A percentile compares a stretch with the other conserved stretches of the same genome.
Conservation (phyloP, 2,329 filamentous ascomycete species). For the Tolypocladium ophioglossoides region DNA sequence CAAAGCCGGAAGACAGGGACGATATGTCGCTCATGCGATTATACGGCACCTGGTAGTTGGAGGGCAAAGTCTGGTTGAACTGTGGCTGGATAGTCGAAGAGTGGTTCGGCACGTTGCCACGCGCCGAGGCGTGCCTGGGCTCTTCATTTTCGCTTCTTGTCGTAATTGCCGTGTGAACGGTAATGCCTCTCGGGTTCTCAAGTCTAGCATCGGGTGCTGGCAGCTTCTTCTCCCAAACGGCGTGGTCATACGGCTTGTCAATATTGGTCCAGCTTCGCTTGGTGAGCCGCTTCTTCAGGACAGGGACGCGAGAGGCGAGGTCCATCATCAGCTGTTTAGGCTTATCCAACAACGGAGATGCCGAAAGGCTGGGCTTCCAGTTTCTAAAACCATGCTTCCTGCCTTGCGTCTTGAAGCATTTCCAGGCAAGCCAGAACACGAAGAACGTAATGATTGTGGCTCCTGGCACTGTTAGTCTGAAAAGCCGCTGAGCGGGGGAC, state of each 20-base stretch:
- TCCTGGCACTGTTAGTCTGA: conserved; percentile 13
- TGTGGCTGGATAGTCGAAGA: conserved; percentile 5
- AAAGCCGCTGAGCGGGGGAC: not conserved
- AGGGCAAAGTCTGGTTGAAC: conserved; percentile 4
- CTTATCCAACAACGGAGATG: not conserved
- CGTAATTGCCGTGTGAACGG: conserved; percentile 5
- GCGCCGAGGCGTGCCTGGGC: not conserved
- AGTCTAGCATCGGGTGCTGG: not conserved
- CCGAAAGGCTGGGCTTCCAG: conserved; percentile 10
- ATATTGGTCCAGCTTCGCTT: conserved; percentile 23
- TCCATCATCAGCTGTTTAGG: conserved; percentile 4
- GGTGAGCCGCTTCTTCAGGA: conserved; percentile 21
- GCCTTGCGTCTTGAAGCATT: conserved; percentile 11
- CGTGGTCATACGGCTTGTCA: conserved; percentile 15
- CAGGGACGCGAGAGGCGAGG: conserved; percentile 20
- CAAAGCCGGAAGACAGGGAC: conserved; percentile 54
- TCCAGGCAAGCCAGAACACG: conserved; percentile 33
- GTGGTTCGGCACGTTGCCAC: conserved; percentile 1
- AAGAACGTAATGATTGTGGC: conserved; percentile 34
- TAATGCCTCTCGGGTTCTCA: not conserved
- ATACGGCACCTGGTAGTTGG: conserved; percentile 15
- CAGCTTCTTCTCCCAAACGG: conserved; percentile 5
- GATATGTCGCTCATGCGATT: conserved; percentile 39
- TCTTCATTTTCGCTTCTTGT: conserved; percentile 1
- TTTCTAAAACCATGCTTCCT: conserved; percentile 22